Conservation (phyloP, 257 asterid genomes). For the Scutellaria baicalensis region DNA sequence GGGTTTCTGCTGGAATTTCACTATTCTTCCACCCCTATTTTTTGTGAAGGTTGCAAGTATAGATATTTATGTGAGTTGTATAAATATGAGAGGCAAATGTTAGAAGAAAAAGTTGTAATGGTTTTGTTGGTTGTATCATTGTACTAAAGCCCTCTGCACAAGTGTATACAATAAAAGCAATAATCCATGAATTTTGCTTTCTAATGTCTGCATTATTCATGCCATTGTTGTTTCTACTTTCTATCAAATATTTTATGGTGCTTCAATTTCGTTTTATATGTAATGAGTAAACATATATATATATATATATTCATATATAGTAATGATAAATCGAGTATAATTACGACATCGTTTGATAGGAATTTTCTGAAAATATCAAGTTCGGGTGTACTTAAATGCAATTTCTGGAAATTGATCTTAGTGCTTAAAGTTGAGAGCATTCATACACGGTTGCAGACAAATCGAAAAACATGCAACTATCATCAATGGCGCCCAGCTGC, state of each 20-base stretch:
- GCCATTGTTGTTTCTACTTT: neutral
- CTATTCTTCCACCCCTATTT: constrained; percentile 19
- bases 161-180: constrained; percentile 7
- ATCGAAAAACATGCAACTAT: constrained; percentile 22
- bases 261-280: no score
- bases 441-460: neutral
- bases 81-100: constrained; percentile 10
- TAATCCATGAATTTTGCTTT: neutral
- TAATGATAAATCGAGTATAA: no score
- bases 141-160: neutral
- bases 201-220: neutral
- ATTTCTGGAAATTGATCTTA: no score
- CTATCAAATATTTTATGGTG: neutral
- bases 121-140: constrained; percentile 16
- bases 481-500: constrained; percentile 16
- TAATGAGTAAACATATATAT: no score
- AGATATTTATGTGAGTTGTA: constrained; percentile 10
- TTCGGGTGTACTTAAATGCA: no score
- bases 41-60: constrained; percentile 13
- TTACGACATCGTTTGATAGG: no score
- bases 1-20: constrained; percentile 6
- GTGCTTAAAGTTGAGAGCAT: neutral
- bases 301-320: no score
- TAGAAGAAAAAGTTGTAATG: constrained; percentile 3
- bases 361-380: no score